Conservation (phyloP, 345 rosid species). For the Arabidopsis arenosa region DNA sequence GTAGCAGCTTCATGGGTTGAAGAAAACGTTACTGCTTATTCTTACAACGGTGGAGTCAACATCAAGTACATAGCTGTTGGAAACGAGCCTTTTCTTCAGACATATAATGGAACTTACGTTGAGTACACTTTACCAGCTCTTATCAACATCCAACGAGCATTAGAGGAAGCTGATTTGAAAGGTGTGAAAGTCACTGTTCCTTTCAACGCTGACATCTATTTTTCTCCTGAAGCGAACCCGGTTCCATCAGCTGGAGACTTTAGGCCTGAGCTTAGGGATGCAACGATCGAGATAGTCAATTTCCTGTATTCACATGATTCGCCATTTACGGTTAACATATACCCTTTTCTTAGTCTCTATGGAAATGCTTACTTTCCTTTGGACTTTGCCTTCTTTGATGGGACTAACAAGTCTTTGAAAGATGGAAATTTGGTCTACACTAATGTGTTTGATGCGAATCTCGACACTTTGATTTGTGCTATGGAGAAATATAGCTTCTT, state of each 20-base stretch:
- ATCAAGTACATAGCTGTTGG: constrained; percentile 86
- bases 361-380: constrained; percentile 63
- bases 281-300: constrained; percentile 59
- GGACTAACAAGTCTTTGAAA: constrained; percentile 53
- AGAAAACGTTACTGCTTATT: constrained; percentile 68
- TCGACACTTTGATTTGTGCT: constrained; percentile 69
- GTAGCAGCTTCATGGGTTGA: constrained; percentile 78
- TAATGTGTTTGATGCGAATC: constrained; percentile 80
- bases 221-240: constrained; percentile 55
- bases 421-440: constrained; percentile 63
- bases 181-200: constrained; percentile 72
- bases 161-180: constrained; percentile 55
- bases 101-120: constrained; percentile 61
- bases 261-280: constrained; percentile 59
- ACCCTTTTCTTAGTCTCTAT: constrained; percentile 87
- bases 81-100: constrained; percentile 75
- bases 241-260: constrained; percentile 80
- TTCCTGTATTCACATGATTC: constrained; percentile 58
- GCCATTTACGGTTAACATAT: constrained; percentile 78
- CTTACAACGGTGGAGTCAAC: constrained; percentile 60
- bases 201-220: constrained; percentile 75
- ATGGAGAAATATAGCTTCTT: constrained; percentile 68
- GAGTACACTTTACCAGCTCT: constrained; percentile 68
- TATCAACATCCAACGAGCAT: constrained; percentile 69
- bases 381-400: constrained; percentile 78